Conservation (phyloP, 768 basidiomycete genomes). For the Boletellus sp. region DNA sequence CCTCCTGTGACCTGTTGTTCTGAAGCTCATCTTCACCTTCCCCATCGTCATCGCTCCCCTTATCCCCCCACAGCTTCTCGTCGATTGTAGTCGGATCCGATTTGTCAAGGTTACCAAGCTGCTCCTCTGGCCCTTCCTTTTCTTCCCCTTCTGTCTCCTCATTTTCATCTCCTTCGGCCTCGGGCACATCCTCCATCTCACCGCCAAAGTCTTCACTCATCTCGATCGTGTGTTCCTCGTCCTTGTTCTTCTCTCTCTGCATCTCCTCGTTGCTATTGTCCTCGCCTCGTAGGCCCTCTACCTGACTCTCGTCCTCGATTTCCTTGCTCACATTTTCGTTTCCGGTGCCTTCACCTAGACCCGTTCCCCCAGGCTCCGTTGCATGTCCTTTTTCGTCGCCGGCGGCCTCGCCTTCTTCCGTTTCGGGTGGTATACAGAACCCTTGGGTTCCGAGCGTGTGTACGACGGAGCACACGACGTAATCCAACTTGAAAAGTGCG, state of each 20-base stretch:
- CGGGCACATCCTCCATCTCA: slow-evolving; percentile 75
- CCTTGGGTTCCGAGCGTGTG: slow-evolving; percentile 77
- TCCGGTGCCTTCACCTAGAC: slow-evolving; percentile 86
- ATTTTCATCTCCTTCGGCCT: slow-evolving; percentile 43
- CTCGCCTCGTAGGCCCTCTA: slow-evolving; percentile 85
- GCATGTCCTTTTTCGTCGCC: slow-evolving; percentile 40
- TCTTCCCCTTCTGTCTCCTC: slow-evolving; percentile 50
- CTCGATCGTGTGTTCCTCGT: slow-evolving; percentile 78
- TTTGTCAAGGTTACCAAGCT: slow-evolving; percentile 76
- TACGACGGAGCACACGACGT: slow-evolving; percentile 71
- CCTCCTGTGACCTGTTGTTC: slow-evolving; percentile 54
- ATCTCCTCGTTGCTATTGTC: slow-evolving; percentile 34
- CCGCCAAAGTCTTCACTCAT: slow-evolving; percentile 91
- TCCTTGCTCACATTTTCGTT: slow-evolving; percentile 87
- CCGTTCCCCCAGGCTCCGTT: slow-evolving; percentile 67
- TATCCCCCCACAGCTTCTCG: slow-evolving; percentile 96
- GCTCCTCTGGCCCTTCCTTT: slow-evolving; percentile 70
- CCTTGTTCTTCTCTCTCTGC: slow-evolving; percentile 41
- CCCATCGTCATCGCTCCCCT: slow-evolving; percentile 53
- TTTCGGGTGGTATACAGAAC: slow-evolving; percentile 89
- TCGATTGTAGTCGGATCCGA: slow-evolving; percentile 83
- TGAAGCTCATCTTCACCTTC: slow-evolving; percentile 51
- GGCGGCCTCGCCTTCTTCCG: slow-evolving; percentile 48
- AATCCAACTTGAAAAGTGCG: slow-evolving; percentile 79
- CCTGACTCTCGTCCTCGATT: slow-evolving; percentile 94